Conservation (phyloP, 2,329 filamentous ascomycete species). For the Dothistroma septosporum region DNA sequence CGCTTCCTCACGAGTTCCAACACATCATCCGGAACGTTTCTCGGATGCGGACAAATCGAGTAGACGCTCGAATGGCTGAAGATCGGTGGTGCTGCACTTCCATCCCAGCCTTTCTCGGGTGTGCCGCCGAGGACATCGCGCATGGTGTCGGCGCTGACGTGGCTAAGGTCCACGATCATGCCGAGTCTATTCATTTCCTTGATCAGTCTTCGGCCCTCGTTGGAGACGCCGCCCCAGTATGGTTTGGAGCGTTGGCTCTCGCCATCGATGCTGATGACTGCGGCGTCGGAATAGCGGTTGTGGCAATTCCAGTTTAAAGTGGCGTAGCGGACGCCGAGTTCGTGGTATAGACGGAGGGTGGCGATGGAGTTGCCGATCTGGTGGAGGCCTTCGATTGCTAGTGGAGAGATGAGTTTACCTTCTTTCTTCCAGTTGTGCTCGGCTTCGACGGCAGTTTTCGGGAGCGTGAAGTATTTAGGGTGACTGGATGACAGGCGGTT, state of each 20-base stretch:
- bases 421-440: slow-evolving; percentile 47
- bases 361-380: slow-evolving; percentile 83
- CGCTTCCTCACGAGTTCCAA: slow-evolving; percentile 69
- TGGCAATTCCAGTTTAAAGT: slow-evolving; percentile 93
- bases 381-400: slow-evolving; percentile 83
- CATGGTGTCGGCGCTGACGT: slow-evolving; percentile 78
- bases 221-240: slow-evolving; percentile 68
- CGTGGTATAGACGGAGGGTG: slow-evolving; percentile 70
- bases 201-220: slow-evolving; percentile 64
- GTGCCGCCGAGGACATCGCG: slow-evolving; percentile 65
- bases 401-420: slow-evolving; percentile 64
- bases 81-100: slow-evolving; percentile 76
- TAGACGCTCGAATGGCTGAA: slow-evolving; percentile 85
- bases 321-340: slow-evolving; percentile 77
- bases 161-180: slow-evolving; percentile 87
- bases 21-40: slow-evolving; percentile 85
- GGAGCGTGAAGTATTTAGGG: slow-evolving; percentile 65
- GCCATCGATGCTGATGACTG: slow-evolving; percentile 55
- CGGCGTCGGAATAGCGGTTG: slow-evolving; percentile 83
- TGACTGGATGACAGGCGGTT: slow-evolving; percentile 60
- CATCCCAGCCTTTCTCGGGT: slow-evolving; percentile 56
- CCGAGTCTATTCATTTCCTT: slow-evolving; percentile 91
- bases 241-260: slow-evolving; percentile 47
- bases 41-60: slow-evolving; percentile 76
- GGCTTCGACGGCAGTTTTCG: slow-evolving; percentile 58